These are phyloP conservation scores for Limnanthes douglasii DNA, from an alignment of 345 rosid genomes.

Conservation along the genomic window DNA sequence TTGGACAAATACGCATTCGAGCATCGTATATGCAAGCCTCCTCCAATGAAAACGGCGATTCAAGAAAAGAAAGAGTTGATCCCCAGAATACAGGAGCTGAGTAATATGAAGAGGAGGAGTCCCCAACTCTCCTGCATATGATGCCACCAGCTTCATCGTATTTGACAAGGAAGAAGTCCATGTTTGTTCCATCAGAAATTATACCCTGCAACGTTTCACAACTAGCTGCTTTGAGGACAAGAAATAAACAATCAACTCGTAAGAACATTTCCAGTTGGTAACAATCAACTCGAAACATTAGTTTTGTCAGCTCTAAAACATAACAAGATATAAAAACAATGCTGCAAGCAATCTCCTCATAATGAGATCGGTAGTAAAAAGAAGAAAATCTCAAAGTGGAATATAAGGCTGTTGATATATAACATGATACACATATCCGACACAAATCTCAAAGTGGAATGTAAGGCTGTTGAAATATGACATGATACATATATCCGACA, in stretches of 20 bases:
- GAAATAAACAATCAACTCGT: not conserved
- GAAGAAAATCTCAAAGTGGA: too few relatives aligned
- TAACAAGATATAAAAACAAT: too few relatives aligned
- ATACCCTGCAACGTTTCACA: constrained; percentile 39
- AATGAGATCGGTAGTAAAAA: too few relatives aligned
- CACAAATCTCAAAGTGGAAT: too few relatives aligned
- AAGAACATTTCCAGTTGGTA: constrained; percentile 1
- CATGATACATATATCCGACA: too few relatives aligned
- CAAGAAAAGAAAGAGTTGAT: constrained; percentile 21
- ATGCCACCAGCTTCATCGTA: constrained; percentile 67
- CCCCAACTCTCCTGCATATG: constrained; percentile 57
- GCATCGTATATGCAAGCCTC: constrained; percentile 39
- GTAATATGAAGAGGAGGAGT: constrained; percentile 25
- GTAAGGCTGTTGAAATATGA: too few relatives aligned
- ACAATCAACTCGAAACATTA: constrained; percentile 4
- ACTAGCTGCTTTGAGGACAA: constrained; percentile 2
- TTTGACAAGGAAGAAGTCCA: constrained; percentile 60
- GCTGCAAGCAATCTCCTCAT: not conserved
- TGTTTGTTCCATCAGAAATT: constrained; percentile 37
- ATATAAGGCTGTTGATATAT: too few relatives aligned
- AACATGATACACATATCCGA: too few relatives aligned
- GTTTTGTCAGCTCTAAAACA: too few relatives aligned
- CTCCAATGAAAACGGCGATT: constrained; percentile 34
- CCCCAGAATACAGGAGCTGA: constrained; percentile 72
- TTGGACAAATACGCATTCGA: constrained; percentile 29